Evolutionary conservation across 2,329 filamentous ascomycete genomes (phyloP), one percentile per base, ranked within the genome.

Genomic region (Phyllosticta paracitricarpa): DNA sequence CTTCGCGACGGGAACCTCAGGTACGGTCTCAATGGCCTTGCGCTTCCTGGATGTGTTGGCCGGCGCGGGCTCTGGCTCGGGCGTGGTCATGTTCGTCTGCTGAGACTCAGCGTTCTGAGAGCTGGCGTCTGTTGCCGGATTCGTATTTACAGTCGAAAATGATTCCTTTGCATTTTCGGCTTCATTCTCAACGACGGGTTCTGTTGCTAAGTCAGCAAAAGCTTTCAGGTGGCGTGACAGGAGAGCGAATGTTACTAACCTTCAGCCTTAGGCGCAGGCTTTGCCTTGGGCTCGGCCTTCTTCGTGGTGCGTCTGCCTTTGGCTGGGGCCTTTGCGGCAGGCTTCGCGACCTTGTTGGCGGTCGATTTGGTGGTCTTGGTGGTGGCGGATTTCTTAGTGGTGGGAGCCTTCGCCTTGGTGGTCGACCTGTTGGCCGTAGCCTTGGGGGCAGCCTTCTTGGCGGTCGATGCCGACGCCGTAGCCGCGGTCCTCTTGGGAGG

Each of bases 381-480:
- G 4, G 65, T 54, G 35, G 67, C 19, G 19, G 19, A 22, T 22
- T 22, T 66, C n/a, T 63, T 59, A 30, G 61, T 69, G 30, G 59
- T 30, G 24, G 59, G 14, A 9, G 59, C 26, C 22, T 58, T 61
- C 25, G 28, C 14, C 57, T 67, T 66, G 24, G 67, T 65, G 55
- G 67, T 62, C 62, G 69, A 70, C 28, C 66, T 67, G 62, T 68
- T 69, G 59, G 69, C 66, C 64, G 69, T 66, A 57, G 40, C 40
- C 17, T 48, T 48, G 40, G 68, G 66, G 64, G 65, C 67, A 4
- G 63, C 55, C 55, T 56, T 61, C 33, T 59, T 59, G 56, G 56
- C 51, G n/a, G 57, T 53, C 40, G 40, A 48, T 52, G 57, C 54
- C 24, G 61, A 30, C 2, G 28, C 28, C 28, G 28, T 6, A 30